These are phyloP conservation scores for Tieghemostelium lacteum DNA, from an alignment of 78 protist genomes.

Conservation along the genomic window DNA sequence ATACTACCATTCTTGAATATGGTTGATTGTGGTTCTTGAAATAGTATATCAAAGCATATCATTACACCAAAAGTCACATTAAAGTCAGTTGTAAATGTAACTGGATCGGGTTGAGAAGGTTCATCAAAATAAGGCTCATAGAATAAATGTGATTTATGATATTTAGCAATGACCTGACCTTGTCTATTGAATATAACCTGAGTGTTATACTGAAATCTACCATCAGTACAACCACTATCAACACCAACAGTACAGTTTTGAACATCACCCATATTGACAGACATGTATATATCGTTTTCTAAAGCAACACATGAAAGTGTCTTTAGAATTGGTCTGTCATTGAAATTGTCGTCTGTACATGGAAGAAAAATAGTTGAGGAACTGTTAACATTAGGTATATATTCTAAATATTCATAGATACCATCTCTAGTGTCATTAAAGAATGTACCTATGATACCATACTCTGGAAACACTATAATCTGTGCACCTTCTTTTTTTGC, in stretches of 20 bases:
- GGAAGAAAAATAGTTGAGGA: background rate
- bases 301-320: slow-evolving; percentile 24
- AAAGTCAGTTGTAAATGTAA: slow-evolving; percentile 4
- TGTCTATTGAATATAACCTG: slow-evolving; percentile 13
- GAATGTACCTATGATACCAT: slow-evolving; percentile 8
- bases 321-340: background rate
- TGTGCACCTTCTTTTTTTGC: slow-evolving; percentile 7
- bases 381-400: background rate
- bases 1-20: background rate
- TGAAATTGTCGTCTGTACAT: background rate
- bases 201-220: slow-evolving; percentile 38
- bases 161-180: slow-evolving; percentile 31
- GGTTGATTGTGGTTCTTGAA: slow-evolving; percentile 13
- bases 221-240: slow-evolving; percentile 11
- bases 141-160: slow-evolving; percentile 37
- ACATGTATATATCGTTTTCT: background rate
- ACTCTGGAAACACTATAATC: slow-evolving; percentile 54
- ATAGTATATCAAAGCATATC: slow-evolving; percentile 53
- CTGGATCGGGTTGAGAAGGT: slow-evolving; percentile 2
- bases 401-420: background rate
- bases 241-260: background rate
- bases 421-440: background rate
- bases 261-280: slow-evolving; percentile 28
- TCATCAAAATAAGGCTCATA: slow-evolving; percentile 2
- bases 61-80: slow-evolving; percentile 67